Conservation (phyloP, 2,329 filamentous ascomycete genomes). For the Aureobasidium sp. region DNA sequence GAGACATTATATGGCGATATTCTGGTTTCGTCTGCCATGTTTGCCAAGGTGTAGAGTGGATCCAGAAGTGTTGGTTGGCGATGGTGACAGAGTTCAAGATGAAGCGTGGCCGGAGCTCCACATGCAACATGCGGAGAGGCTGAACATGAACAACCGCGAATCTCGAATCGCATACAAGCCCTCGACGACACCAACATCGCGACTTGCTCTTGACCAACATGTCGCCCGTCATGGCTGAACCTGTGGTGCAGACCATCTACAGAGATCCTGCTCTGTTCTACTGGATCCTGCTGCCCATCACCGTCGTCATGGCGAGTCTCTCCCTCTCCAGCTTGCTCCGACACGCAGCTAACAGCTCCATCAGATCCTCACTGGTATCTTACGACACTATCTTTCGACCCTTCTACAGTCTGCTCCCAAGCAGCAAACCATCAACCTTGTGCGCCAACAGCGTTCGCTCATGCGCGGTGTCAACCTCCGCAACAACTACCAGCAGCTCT, state of each 20-base stretch:
- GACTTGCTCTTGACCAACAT: neutral
- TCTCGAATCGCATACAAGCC: neutral
- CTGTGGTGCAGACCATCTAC: slow-evolving; percentile 89
- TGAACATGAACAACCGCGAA: neutral
- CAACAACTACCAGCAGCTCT: slow-evolving; percentile 72
- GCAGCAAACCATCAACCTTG: slow-evolving; percentile 63
- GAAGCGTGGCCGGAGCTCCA: slow-evolving; percentile 12
- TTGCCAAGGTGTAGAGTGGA: neutral
- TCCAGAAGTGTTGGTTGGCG: neutral
- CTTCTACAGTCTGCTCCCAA: slow-evolving; percentile 82
- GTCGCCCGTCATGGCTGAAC: slow-evolving; percentile 64
- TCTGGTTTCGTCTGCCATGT: slow-evolving; percentile 23
- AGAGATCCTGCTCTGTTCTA: slow-evolving; percentile 99
- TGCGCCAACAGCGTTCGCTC: slow-evolving; percentile 79
- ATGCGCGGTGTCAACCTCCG: slow-evolving; percentile 79
- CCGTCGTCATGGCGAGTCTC: slow-evolving; percentile 80
- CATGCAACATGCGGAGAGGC: neutral
- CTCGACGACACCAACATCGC: neutral
- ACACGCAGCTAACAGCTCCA: slow-evolving; percentile 17
- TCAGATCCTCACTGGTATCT: slow-evolving; percentile 82
- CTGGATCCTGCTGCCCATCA: slow-evolving; percentile 98
- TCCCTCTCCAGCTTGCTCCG: neutral
- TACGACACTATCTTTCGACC: slow-evolving; percentile 94
- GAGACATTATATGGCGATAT: slow-evolving; percentile 29
- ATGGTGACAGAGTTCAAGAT: slow-evolving; percentile 3